These are phyloP conservation scores for Phytopythium cucurbitacearum DNA, from an alignment of 352 stramenopile genomes.

Conservation along the genomic window DNA sequence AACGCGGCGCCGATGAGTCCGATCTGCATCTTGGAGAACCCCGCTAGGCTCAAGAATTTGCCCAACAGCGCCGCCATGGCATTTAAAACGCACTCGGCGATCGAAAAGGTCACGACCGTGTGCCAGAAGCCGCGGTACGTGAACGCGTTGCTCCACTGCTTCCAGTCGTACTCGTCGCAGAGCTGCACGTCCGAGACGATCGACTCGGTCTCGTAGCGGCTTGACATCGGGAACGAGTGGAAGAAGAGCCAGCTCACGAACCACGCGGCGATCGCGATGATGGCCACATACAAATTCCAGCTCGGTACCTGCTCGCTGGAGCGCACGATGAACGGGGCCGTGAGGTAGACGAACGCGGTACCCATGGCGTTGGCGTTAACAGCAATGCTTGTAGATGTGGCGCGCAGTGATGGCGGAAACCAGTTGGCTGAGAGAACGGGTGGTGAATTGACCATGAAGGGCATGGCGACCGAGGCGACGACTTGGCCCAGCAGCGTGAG, in stretches of 20 bases:
- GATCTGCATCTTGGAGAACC: constrained; percentile 62
- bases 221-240: constrained; percentile 36
- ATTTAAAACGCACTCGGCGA: constrained; percentile 68
- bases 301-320: constrained; percentile 19
- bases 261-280: constrained; percentile 18
- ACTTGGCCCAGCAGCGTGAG: constrained; percentile 56
- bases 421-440: constrained; percentile 69
- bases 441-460: constrained; percentile 86
- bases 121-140: constrained; percentile 55
- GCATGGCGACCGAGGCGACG: constrained; percentile 63
- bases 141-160: constrained; percentile 64
- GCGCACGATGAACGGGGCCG: constrained; percentile 42
- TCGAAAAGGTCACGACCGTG: constrained; percentile 56
- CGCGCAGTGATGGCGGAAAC: constrained; percentile 62
- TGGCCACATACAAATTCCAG: constrained; percentile 45
- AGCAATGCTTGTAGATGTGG: constrained; percentile 63
- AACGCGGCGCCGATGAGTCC: constrained; percentile 63
- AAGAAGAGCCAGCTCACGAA: constrained; percentile 24
- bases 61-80: constrained; percentile 65
- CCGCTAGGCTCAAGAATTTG: constrained; percentile 58
- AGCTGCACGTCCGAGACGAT: constrained; percentile 54
- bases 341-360: constrained; percentile 57
- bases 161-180: constrained; percentile 67
- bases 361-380: constrained; percentile 76
- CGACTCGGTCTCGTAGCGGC: constrained; percentile 24